Evolutionary conservation across 805 yeast genomes (phyloP).

Genomic region (Suhomyces sp.): DNA sequence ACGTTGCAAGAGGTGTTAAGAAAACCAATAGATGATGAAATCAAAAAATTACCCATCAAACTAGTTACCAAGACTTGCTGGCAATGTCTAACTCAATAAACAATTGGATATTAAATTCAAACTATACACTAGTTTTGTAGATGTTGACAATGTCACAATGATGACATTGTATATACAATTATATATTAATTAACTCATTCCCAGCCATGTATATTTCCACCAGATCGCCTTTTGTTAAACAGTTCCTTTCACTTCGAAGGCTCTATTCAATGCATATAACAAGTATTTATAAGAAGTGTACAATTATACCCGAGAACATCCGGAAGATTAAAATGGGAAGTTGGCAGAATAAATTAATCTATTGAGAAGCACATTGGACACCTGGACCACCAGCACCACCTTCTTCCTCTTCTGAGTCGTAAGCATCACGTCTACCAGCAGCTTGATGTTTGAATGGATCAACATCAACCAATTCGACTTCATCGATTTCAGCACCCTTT

Average conservation of each 20-base stretch:
- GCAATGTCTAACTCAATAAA: too few species aligned
- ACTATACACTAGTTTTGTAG: too few species aligned
- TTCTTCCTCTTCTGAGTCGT: conserved; percentile 47
- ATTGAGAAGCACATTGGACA: conserved; percentile 95
- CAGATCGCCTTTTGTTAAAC: too few species aligned
- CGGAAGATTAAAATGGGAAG: not conserved
- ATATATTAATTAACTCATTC: too few species aligned
- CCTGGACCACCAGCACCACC: conserved; percentile 62
- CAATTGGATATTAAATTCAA: too few species aligned
- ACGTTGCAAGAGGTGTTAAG: conserved; percentile 4
- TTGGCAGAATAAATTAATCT: conserved; percentile 19
- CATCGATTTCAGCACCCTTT: conserved; percentile 74
- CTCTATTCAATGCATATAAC: conserved; percentile 3
- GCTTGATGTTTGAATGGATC: conserved; percentile 61
- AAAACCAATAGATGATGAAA: conserved; percentile 2
- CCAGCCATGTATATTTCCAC: too few species aligned
- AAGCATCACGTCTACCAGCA: conserved; percentile 42
- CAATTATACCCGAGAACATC: conserved; percentile 1
- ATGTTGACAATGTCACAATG: too few species aligned
- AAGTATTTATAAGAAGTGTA: not conserved
- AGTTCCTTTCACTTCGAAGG: too few species aligned
- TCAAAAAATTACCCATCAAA: not conserved
- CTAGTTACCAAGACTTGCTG: conserved; percentile 1
- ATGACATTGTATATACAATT: too few species aligned
- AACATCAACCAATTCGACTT: conserved; percentile 66